Evolutionary conservation across 768 basidiomycete genomes (phyloP), one percentile per base, ranked within the genome.

Genomic region (Russula abietina): DNA sequence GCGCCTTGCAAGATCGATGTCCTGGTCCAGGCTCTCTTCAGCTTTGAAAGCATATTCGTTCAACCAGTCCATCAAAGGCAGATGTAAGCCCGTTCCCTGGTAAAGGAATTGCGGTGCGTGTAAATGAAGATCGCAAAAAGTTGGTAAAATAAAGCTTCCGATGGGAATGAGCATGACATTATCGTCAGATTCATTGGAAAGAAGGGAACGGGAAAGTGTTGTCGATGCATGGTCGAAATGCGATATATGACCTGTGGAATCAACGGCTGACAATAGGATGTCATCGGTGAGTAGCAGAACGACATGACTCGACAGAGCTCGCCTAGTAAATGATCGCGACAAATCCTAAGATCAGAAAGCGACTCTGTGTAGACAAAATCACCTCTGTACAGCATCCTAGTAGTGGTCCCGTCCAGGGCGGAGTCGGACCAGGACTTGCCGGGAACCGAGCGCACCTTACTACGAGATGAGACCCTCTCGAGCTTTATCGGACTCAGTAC

Each of bases 31-130:
- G 19, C 81, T 69, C 64, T 89, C 85, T 70, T 95, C 93, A 0
- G 92, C 88, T 68, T 85, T 84, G 71, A 88, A 92, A 0, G 91
- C 88, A 65, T 94, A 94, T 33, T 80, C 79, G 43, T 91, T 79
- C 9, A 94, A 80, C 92, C 92, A 93, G 67, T 91, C 73, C 85
- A 93, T 86, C 41, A 93, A 74, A 4, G 91, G 89, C 2, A 92
- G 79, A 71, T 95, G 89, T 4, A 94, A 79, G 0, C 93, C 92
- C 1, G 84, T 91, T 3, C 93, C 93, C 60, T 91, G 87, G 63
- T 93, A 94, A 38, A 93, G 77, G 71, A 89, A 93, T 70, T 95
- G 93, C 1, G 93, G 90, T 0, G 92, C 91, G 71, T 95, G 93
- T 0, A 93, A 79, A 70, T 94, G 92, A 5, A 91, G 77, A 72